phyloP scores from a whole-genome alignment of 2,329 filamentous ascomycete genomes.

The Trichoderma harzianum region DNA sequence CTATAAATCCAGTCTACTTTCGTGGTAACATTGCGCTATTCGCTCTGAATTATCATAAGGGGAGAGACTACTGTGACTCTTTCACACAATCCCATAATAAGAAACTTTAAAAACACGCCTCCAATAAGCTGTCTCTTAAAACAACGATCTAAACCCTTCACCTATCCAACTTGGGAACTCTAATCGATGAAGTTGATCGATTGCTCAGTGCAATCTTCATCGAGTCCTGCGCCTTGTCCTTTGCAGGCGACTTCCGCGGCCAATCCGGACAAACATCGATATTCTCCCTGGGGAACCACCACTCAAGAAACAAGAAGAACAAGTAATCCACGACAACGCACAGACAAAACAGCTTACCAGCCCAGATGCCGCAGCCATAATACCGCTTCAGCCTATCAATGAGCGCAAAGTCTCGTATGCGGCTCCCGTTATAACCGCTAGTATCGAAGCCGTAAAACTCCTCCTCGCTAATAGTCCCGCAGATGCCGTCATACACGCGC shows the following conservation, averaged over 20 bases:
- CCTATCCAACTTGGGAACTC: conserved; percentile 26
- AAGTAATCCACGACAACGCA: conserved; percentile 94
- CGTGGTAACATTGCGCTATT: not conserved
- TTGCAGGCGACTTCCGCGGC: conserved; percentile 66
- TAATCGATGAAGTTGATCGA: conserved; percentile 33
- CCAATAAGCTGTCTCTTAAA: not conserved
- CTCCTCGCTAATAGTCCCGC: conserved; percentile 76
- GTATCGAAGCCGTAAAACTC: conserved; percentile 85
- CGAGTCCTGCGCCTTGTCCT: conserved; percentile 27
- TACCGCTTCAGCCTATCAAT: conserved; percentile 95
- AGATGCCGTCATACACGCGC: conserved; percentile 91
- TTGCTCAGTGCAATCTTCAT: conserved; percentile 32
- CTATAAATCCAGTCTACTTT: not conserved
- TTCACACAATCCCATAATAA: not conserved
- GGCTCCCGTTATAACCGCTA: conserved; percentile 64
- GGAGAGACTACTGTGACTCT: not conserved
- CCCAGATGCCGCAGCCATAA: conserved; percentile 98
- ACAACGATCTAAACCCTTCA: not conserved
- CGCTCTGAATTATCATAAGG: not conserved
- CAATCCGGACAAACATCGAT: conserved; percentile 91
- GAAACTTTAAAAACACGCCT: not conserved
- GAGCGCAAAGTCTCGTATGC: conserved; percentile 81
- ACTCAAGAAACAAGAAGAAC: conserved; percentile 82
- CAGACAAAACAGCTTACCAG: conserved; percentile 92
- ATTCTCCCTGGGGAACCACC: conserved; percentile 76